Conservation (phyloP, 345 rosid genomes). For the Mercurialis annua region DNA sequence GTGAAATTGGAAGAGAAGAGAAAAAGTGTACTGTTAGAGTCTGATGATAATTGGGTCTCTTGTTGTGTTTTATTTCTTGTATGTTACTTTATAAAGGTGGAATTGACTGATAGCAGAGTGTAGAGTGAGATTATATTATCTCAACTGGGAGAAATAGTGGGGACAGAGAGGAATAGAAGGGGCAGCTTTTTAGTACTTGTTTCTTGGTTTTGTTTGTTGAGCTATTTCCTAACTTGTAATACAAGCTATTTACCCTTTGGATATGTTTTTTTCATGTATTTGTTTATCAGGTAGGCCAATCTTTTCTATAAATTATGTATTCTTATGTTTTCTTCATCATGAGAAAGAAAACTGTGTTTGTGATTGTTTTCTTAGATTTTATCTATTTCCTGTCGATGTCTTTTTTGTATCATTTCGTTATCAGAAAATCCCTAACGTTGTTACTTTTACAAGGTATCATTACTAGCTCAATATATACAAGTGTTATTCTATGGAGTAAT, state of each 20-base stretch:
- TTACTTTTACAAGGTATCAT: no score
- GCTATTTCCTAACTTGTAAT: conserved; percentile 16
- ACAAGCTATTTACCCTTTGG: background rate
- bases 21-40: conserved; percentile 7
- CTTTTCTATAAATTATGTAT: no score
- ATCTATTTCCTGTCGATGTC: no score
- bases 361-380: no score
- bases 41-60: conserved; percentile 5
- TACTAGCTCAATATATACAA: no score
- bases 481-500: no score
- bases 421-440: no score
- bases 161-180: background rate
- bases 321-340: no score
- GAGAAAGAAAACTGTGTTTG: no score
- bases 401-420: no score
- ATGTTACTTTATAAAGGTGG: conserved; percentile 5
- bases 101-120: conserved; percentile 18
- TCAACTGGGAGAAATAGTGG: background rate
- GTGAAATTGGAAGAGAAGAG: conserved; percentile 12
- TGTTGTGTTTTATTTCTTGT: conserved; percentile 6
- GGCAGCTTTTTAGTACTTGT: conserved; percentile 8
- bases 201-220: conserved; percentile 10
- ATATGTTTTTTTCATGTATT: background rate
- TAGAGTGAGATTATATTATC: conserved; percentile 7
- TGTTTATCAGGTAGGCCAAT: background rate